These are phyloP conservation scores for Candida sp. DNA, from an alignment of 1,139 yeast species.

Conservation along the genomic window DNA sequence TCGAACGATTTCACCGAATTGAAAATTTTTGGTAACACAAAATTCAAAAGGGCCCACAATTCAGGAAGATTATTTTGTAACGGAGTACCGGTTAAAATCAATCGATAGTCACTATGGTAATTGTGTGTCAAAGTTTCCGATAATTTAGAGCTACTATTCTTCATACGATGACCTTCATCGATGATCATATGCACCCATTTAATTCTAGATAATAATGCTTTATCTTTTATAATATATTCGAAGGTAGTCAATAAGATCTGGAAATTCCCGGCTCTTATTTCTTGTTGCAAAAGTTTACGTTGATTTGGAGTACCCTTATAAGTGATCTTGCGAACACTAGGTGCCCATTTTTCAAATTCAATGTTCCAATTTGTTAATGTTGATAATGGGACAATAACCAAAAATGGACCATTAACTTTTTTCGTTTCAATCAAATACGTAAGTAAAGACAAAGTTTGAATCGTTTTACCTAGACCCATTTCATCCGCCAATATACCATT, in stretches of 20 bases:
- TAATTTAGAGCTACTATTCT: conserved; percentile 71
- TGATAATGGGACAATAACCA: conserved; percentile 81
- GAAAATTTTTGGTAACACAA: conserved; percentile 76
- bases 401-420: conserved; percentile 63
- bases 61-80: conserved; percentile 83
- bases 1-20: conserved; percentile 84
- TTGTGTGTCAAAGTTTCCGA: conserved; percentile 69
- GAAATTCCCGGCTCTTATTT: conserved; percentile 63
- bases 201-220: conserved; percentile 60
- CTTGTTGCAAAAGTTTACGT: conserved; percentile 62
- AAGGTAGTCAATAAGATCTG: conserved; percentile 77
- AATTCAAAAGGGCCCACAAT: conserved; percentile 78
- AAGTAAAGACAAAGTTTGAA: conserved; percentile 89
- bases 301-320: conserved; percentile 75
- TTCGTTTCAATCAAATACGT: conserved; percentile 87
- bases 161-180: conserved; percentile 90
- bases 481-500: conserved; percentile 98
- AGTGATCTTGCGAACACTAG: conserved; percentile 60
- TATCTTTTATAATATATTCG: conserved; percentile 75
- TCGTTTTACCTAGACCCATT: conserved; percentile 96
- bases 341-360: conserved; percentile 90
- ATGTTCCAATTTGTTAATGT: conserved; percentile 83
- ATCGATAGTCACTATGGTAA: conserved; percentile 71
- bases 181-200: conserved; percentile 86
- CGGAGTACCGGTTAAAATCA: conserved; percentile 86